Evolutionary conservation across 768 basidiomycete species (phyloP), one percentile per base, ranked within the genome.

Genomic region (Amanita rimosa): DNA sequence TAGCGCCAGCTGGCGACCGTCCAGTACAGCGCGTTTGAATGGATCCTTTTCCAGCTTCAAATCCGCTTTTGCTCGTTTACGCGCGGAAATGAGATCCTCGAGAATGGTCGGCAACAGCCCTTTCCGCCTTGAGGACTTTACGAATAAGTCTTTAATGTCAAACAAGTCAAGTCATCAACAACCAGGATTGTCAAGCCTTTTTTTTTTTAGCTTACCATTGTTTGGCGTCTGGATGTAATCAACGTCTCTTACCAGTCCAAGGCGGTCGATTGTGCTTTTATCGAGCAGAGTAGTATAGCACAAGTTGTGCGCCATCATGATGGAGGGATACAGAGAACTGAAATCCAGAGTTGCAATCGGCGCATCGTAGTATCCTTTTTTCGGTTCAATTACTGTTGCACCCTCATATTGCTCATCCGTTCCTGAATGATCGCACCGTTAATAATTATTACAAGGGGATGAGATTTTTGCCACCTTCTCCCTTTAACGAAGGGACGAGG

Each of bases 271-370:
- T 0, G 84, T 85, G 4, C 50, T 38, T 61, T 80, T 85, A 53
- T 96, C 89, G 33, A 97, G 64, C n/a, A 98, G 72, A 0, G 96
- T 97, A 0, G 96, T 97, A 60, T 98, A 99, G 63, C 96, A 99
- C 0, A 99, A 70, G 61, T 99, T 99, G 65, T 99, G 96, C 2
- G 95, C 96, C 94, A 97, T 97, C 96, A 99, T 99, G 67, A 99
- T 98, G 0, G 96, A 98, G 3, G 96, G 96, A 65, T 99, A 99
- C 52, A 99, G 74, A 1, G 94, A 97, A 51, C 91, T 93, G 68
- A 99, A 99, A 75, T 99, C 96, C 41, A 99, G 78, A 0, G 96
- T 98, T 10, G 96, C 94, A 58, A 99, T 97, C 1, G 96, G 96
- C 0, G 82, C 78, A 60, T 96, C 91, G 61, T 98, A 99, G 65